Percentiles rank a stretch among this genome's conserved stretches.
Conservation (phyloP, 139 green algal genomes). For the Coelastrella sp. region DNA sequence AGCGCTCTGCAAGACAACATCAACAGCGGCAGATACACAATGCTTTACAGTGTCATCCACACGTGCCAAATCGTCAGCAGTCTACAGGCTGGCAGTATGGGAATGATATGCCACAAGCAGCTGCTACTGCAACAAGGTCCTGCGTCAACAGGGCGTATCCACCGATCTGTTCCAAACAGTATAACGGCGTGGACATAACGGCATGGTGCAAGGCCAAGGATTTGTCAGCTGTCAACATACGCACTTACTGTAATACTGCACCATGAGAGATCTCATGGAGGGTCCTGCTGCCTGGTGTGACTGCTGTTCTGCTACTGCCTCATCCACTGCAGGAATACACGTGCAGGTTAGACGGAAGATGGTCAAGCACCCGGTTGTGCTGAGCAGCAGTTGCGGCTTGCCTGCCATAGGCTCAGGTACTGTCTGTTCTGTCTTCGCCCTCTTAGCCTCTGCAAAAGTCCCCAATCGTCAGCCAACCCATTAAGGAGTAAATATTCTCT, state of each 20-base stretch:
- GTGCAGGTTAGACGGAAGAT: too few species aligned
- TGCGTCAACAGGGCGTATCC: neutral
- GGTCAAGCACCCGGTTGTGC: too few species aligned
- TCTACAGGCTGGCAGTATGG: neutral
- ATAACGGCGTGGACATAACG: too few species aligned
- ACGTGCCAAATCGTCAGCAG: too few species aligned
- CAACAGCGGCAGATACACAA: neutral
- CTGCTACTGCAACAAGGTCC: neutral
- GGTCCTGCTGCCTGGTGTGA: neutral
- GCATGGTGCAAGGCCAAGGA: too few species aligned
- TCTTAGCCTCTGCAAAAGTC: conserved; percentile 30
- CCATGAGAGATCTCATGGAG: conserved; percentile 56
- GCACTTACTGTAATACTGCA: conserved; percentile 65
- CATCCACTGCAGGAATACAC: conserved; percentile 10
- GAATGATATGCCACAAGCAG: neutral
- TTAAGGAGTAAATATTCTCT: too few species aligned
- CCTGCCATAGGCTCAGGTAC: conserved; percentile 43
- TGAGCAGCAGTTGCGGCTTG: neutral
- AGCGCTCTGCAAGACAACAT: conserved; percentile 59
- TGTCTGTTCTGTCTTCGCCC: conserved; percentile 24
- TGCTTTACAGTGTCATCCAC: too few species aligned
- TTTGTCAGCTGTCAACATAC: too few species aligned
- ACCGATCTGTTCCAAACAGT: neutral
- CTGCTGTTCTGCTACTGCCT: conserved; percentile 6
- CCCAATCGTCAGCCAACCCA: too few species aligned